Evolutionary conservation across 306 rosid species (phyloP).

Genomic region (Mimosa bimucronata): DNA sequence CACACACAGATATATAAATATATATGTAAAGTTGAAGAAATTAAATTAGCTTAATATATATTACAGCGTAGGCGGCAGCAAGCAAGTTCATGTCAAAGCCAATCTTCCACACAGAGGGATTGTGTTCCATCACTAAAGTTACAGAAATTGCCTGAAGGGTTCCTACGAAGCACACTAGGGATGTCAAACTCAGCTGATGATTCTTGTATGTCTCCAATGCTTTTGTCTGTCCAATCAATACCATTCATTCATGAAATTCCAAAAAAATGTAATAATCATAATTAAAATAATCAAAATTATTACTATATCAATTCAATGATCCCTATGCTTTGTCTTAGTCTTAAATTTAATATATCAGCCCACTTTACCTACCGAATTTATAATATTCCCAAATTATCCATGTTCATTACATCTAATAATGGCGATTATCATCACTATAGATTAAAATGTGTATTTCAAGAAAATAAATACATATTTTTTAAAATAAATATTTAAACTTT

Average conservation of each 20-base stretch:
- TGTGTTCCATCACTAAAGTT: slow-evolving; percentile 71
- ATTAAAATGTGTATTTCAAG: background rate
- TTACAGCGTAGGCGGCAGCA: slow-evolving; percentile 91
- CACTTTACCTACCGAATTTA: no score
- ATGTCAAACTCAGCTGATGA: slow-evolving; percentile 78
- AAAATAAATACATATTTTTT: no score
- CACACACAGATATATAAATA: no score
- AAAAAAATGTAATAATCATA: background rate
- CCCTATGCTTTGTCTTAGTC: no score
- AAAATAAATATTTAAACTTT: background rate
- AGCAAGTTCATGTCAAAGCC: slow-evolving; percentile 92
- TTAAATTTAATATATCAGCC: no score
- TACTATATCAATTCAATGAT: no score
- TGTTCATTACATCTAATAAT: no score
- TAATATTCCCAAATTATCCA: no score
- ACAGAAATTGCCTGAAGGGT: slow-evolving; percentile 74
- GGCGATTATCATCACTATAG: no score
- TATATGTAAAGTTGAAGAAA: background rate
- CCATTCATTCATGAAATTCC: background rate
- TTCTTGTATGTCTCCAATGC: slow-evolving; percentile 79
- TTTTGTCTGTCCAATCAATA: slow-evolving; percentile 55
- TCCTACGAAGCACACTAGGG: slow-evolving; percentile 76
- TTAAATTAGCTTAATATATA: background rate
- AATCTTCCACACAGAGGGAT: slow-evolving; percentile 71
- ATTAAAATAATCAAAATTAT: background rate